Evolutionary conservation across 1,139 yeast species (phyloP), one percentile per base, ranked within the genome.

Genomic region (Pichia inconspicua): DNA sequence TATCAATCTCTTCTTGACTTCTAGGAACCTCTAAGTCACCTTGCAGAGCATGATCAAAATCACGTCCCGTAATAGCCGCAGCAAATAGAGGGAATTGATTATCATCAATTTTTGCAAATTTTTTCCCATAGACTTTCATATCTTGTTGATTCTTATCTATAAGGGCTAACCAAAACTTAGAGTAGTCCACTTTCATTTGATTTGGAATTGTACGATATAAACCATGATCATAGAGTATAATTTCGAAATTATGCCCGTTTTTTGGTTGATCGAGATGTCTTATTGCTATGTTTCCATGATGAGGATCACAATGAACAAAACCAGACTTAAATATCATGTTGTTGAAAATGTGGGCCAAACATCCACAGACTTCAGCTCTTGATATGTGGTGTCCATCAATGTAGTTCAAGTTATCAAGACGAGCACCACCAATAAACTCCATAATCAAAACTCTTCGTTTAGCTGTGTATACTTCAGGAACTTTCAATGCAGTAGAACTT

Each of bases 271-370:
- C 63, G 5, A 71, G 59, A 1, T 75, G 67, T 48, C 89, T 70
- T 22, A 92, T 87, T 0, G 97, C 96, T 53, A 92, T 71, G 59
- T 92, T 94, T 0, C 99, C 99, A 14, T 96, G 96, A 65, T 92
- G 99, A 1, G 98, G 98, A 64, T 92, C 99, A 68, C 98, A 92
- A 64, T 92, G 99, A 45, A 92, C 77, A 17, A 88, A 96, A 30
- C 80, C 82, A 0, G 96, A 95, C 1, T 95, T 84, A 68, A 92
- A 92, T 42, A 94, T 88, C 99, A 92, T 92, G 61, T 82, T 83
- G 68, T 90, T 88, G 71, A 92, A 92, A 30, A 88, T 81, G 60
- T 90, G 96, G 0, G 97, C 82, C 43, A 92, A 72, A 62, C 97
- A 92, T 9, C 82, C 71, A 4, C 95, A 83, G 5, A 92, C 95